Evolutionary conservation across 805 yeast genomes (phyloP), one percentile per base, ranked within the genome.

Genomic region (Wickerhamiella spandovensis): DNA sequence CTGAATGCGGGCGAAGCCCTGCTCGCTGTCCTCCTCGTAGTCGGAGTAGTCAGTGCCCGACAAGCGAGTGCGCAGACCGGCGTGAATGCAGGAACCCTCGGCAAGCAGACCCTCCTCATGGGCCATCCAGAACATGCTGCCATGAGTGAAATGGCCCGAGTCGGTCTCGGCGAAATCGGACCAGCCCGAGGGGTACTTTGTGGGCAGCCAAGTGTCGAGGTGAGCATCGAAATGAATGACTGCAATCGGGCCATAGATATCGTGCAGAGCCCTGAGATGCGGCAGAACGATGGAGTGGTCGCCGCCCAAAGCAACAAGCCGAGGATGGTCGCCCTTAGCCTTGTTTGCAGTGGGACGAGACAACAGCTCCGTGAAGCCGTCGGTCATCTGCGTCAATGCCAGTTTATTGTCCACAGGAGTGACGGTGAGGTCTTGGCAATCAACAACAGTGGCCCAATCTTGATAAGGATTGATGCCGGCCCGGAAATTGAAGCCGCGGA

Each of bases 91-190:
- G 47, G 75, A 65, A 46, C 70, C 68, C 30, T 77, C 68, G 50
- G 71, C 59, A 30, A 82, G 64, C 48, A 83, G 67, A 0, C 84
- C 88, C 61, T 85, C 94, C 51, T 81, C 71, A 17, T 65, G 58
- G 6, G 90, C 90, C 72, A 81, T 74, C 92, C 92, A 84, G 38
- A 85, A 71, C 89, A 85, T 83, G 6, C 92, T 80, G 5, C 95
- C 95, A 61, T 85, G 95, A 42, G 84, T 85, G 64, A 82, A 74
- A 47, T 79, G 78, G 59, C 72, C 75, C 17, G 77, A 69, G 32
- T 85, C 83, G 60, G 62, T 79, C 17, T 53, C 58, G 30, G 48
- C 51, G 25, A 44, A 48, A 74, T 53, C 75, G 70, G 23, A 87
- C 92, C 54, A 79, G 63, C 90, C 88, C 76, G 78, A 68, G 22